phyloP scores from a whole-genome alignment of 1,139 yeast genomes.

The Torulaspora globosa region DNA sequence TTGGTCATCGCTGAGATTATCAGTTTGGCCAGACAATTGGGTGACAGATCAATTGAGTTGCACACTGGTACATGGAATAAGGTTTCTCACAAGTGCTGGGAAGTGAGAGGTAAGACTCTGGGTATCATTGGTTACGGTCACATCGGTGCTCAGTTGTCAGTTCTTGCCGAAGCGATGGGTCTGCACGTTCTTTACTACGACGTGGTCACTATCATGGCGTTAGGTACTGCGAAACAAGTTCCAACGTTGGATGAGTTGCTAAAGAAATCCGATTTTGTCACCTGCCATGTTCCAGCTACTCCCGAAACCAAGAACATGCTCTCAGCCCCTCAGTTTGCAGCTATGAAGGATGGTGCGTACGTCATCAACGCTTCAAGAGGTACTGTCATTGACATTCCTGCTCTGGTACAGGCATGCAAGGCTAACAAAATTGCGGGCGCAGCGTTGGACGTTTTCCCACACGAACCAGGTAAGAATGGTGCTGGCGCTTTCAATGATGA shows the following conservation, averaged over 20 bases:
- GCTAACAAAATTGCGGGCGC: slow-evolving; percentile 96
- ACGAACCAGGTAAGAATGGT: slow-evolving; percentile 98
- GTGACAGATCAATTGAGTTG: slow-evolving; percentile 93
- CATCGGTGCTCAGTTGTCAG: slow-evolving; percentile 95
- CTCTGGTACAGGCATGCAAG: slow-evolving; percentile 85
- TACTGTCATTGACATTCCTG: slow-evolving; percentile 93
- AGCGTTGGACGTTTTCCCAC: slow-evolving; percentile 93
- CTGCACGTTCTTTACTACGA: slow-evolving; percentile 95
- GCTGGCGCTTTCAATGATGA: slow-evolving; percentile 66
- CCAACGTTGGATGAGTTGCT: slow-evolving; percentile 78
- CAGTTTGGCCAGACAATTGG: slow-evolving; percentile 90
- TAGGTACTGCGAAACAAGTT: slow-evolving; percentile 97
- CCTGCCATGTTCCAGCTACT: slow-evolving; percentile 93
- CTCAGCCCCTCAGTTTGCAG: slow-evolving; percentile 85
- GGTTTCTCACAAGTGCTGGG: slow-evolving; percentile 95
- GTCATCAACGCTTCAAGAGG: slow-evolving; percentile 97
- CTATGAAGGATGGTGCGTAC: slow-evolving; percentile 95
- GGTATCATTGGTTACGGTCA: slow-evolving; percentile 98
- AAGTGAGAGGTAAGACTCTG: slow-evolving; percentile 95
- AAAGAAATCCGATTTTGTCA: slow-evolving; percentile 76
- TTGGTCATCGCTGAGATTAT: slow-evolving; percentile 93
- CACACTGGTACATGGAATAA: slow-evolving; percentile 99
- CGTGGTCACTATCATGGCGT: slow-evolving; percentile 85
- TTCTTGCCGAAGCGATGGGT: slow-evolving; percentile 96
- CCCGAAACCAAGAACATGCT: slow-evolving; percentile 88